phyloP scores from a whole-genome alignment of 2,329 filamentous ascomycete species.

The Hansfordia pulvinata region DNA sequence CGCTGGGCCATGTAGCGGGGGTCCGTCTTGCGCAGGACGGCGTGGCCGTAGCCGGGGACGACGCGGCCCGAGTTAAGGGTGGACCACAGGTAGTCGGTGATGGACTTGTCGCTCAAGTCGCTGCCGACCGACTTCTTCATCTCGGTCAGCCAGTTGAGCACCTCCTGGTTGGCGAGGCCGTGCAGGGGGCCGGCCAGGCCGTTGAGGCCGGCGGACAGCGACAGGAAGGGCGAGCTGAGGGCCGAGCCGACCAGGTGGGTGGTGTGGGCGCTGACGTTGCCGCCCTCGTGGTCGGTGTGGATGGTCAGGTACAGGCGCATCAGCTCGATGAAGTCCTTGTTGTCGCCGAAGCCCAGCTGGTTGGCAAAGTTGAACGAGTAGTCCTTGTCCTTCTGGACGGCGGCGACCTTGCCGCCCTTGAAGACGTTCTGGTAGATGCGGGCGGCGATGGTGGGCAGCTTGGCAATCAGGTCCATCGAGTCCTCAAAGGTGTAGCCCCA shows the following conservation, averaged over 20 bases:
- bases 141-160: slow-evolving; percentile 96
- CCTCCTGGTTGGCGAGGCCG: slow-evolving; percentile 99
- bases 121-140: slow-evolving; percentile 94
- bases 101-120: slow-evolving; percentile 89
- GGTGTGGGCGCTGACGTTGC: slow-evolving; percentile 96
- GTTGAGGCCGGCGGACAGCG: slow-evolving; percentile 90
- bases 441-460: slow-evolving; percentile 93
- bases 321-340: slow-evolving; percentile 94
- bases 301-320: slow-evolving; percentile 99
- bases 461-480: slow-evolving; percentile 98
- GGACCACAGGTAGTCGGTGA: slow-evolving; percentile 97
- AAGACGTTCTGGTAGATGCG: slow-evolving; percentile 99
- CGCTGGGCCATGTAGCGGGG: slow-evolving; percentile 98
- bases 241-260: slow-evolving; percentile 95
- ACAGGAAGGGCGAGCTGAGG: slow-evolving; percentile 95
- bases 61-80: slow-evolving; percentile 93
- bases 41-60: slow-evolving; percentile 96
- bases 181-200: slow-evolving; percentile 96
- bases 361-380: slow-evolving; percentile 99
- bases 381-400: slow-evolving; percentile 97
- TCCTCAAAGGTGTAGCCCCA: slow-evolving; percentile 99
- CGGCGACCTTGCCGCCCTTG: slow-evolving; percentile 97
- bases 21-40: slow-evolving; percentile 98
- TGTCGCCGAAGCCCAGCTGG: slow-evolving; percentile 92
- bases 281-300: slow-evolving; percentile 99